A percentile compares a stretch with the other conserved stretches of the same genome.
These are phyloP conservation scores for Miscanthus lutarioriparius DNA, from an alignment of 176 grass and related monocot genomes.

Conservation along the genomic window DNA sequence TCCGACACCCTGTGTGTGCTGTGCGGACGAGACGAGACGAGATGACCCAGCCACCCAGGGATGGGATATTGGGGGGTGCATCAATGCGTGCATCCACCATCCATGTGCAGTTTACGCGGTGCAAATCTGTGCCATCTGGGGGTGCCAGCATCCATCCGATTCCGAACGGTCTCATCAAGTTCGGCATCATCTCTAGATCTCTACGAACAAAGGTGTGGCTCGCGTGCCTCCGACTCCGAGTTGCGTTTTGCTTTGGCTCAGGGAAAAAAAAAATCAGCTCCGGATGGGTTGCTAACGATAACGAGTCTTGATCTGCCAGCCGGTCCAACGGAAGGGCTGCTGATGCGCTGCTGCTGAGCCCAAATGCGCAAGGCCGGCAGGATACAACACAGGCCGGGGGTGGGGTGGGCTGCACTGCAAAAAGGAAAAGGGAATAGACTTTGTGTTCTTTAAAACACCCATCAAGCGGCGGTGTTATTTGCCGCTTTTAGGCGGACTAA, in stretches of 20 bases:
- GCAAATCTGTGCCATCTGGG: conserved; percentile 27
- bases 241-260: too few relatives aligned
- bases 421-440: too few relatives aligned
- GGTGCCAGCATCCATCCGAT: not conserved
- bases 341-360: too few relatives aligned
- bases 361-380: not conserved
- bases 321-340: not conserved
- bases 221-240: not conserved
- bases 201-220: not conserved
- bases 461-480: too few relatives aligned
- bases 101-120: conserved; percentile 42
- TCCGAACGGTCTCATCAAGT: not conserved
- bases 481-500: too few relatives aligned
- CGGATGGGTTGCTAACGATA: too few relatives aligned
- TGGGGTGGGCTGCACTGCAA: too few relatives aligned
- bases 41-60: not conserved
- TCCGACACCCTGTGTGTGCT: conserved; percentile 9
- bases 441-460: too few relatives aligned
- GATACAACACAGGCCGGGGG: too few relatives aligned
- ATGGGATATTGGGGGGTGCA: too few relatives aligned
- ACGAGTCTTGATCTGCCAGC: too few relatives aligned
- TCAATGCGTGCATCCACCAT: not conserved
- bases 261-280: too few relatives aligned
- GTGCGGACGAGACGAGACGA: not conserved
- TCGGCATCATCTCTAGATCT: not conserved